Percentiles rank a stretch among this genome's conserved stretches.
Conservation (phyloP, 805 yeast species). For the Hanseniaspora vineae region DNA sequence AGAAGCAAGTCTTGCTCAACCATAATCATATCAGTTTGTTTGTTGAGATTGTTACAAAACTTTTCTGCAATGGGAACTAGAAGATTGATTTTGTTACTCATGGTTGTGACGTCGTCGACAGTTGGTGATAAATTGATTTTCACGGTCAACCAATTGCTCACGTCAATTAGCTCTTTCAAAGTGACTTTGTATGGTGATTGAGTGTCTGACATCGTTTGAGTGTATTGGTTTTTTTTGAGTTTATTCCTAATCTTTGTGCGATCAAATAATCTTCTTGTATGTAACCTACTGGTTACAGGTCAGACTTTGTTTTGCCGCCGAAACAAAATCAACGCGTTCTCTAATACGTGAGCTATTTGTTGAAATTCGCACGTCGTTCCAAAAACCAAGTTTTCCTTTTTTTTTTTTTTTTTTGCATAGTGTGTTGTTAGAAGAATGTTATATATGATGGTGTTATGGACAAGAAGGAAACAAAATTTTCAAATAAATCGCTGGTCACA, state of each 20-base stretch:
- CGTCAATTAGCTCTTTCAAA: constrained; percentile 6
- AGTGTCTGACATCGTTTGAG: neutral
- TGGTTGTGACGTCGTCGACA: neutral
- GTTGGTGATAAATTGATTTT: constrained; percentile 5
- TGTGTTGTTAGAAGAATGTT: too few relatives aligned
- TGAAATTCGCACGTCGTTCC: too few relatives aligned
- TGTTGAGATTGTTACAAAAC: constrained; percentile 18
- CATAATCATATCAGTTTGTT: constrained; percentile 8
- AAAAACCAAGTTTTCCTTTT: too few relatives aligned
- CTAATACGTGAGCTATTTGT: too few relatives aligned
- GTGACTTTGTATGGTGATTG: neutral
- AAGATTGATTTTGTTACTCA: constrained; percentile 11
- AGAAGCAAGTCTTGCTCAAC: constrained; percentile 10
- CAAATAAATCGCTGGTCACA: too few relatives aligned
- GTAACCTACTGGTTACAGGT: too few relatives aligned
- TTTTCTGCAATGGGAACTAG: constrained; percentile 23
- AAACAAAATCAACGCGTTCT: neutral
- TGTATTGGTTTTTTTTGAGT: neutral
- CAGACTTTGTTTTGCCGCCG: neutral
- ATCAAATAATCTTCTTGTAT: neutral
- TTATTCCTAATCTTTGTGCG: neutral
- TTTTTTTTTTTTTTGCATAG: too few relatives aligned
- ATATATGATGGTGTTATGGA: too few relatives aligned
- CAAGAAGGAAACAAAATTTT: too few relatives aligned
- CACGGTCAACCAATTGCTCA: constrained; percentile 13